Base-by-base conservation (phyloP, 2,329 filamentous ascomycete species). In the Bipolaris victoriae region DNA sequence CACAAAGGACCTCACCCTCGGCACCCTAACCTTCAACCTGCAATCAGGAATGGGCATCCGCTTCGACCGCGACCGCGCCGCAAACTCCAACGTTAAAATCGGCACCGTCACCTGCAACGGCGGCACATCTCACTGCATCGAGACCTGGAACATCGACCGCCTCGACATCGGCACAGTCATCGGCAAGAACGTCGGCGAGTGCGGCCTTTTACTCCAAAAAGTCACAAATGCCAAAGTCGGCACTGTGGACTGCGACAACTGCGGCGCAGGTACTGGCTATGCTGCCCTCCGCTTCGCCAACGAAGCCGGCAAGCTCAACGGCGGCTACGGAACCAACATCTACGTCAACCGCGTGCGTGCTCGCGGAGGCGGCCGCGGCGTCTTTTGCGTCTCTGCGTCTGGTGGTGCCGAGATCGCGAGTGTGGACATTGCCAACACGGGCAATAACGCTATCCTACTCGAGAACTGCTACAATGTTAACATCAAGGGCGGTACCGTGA, bases 111-210 rank as follows among this genome's bases (percentile, higher is more conserved):
- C 61, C 5, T 81, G 85, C 22, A 83, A 77, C 0, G 83, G 84
- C 3, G 82, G 83, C 7, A 75, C 81, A 5, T 83, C 81, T 65
- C 84, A 86, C 65, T 83, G 82, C 2, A 82, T 86, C 33, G 84
- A 86, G 72, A 84, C 81, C 0, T 86, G 83, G 82, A 86, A 86
- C 69, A 86, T 86, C 40, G 80, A 85, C 60, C 80, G 81, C 10
- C 77, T 86, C 2, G 76, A 69, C 1, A 82, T 86, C 63, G 78
- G 79, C 62, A 72, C 76, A 16, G 84, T 86, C 40, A 81, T 86
- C 35, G 84, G 83, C 1, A 75, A 76, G 7, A 74, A 86, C 57
- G 80, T 84, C 2, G 83, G 83, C 40, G 83, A 86, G 70, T 84
- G 74, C n/a, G 84, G 83, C 0, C 62, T 86, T n/a, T 76, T 86